phyloP scores from a whole-genome alignment of 2,329 filamentous ascomycete species.

The Cercospora beticola region DNA sequence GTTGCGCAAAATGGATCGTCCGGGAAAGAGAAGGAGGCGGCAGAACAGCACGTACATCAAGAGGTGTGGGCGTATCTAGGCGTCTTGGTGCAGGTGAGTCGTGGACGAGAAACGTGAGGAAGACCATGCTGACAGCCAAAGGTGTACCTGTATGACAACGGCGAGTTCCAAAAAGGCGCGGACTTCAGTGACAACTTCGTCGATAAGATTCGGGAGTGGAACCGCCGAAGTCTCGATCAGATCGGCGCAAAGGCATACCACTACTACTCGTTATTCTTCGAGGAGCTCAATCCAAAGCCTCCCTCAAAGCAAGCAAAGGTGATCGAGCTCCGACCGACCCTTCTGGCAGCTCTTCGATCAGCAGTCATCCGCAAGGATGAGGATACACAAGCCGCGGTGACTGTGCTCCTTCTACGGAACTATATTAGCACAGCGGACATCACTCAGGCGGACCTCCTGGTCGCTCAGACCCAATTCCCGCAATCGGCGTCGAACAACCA shows the following conservation, averaged over 20 bases:
- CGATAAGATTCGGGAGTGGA: conserved; percentile 81
- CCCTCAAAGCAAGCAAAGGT: conserved; percentile 86
- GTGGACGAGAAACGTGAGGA: background rate
- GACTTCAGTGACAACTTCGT: conserved; percentile 82
- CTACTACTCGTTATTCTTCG: conserved; percentile 94
- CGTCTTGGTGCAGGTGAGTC: conserved; percentile 38
- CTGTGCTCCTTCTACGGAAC: conserved; percentile 89
- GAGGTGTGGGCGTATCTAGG: conserved; percentile 42
- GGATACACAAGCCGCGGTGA: conserved; percentile 95
- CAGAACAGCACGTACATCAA: conserved; percentile 35
- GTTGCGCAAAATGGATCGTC: conserved; percentile 23
- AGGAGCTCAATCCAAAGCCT: conserved; percentile 82
- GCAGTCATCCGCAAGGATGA: conserved; percentile 96
- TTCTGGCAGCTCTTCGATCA: conserved; percentile 85
- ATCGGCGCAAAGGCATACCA: conserved; percentile 96
- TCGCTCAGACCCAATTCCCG: conserved; percentile 94
- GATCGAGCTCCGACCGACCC: conserved; percentile 78
- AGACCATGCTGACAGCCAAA: conserved; percentile 53
- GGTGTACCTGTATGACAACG: conserved; percentile 84
- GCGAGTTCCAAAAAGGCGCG: conserved; percentile 75
- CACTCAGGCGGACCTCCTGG: conserved; percentile 89
- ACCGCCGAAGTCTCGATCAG: conserved; percentile 90
- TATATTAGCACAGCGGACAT: conserved; percentile 97
- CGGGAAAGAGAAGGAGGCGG: conserved; percentile 26
- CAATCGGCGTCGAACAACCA: conserved; percentile 95